Conservation (phyloP, 2,329 filamentous ascomycete species). For the Fusarium duplospermum region DNA sequence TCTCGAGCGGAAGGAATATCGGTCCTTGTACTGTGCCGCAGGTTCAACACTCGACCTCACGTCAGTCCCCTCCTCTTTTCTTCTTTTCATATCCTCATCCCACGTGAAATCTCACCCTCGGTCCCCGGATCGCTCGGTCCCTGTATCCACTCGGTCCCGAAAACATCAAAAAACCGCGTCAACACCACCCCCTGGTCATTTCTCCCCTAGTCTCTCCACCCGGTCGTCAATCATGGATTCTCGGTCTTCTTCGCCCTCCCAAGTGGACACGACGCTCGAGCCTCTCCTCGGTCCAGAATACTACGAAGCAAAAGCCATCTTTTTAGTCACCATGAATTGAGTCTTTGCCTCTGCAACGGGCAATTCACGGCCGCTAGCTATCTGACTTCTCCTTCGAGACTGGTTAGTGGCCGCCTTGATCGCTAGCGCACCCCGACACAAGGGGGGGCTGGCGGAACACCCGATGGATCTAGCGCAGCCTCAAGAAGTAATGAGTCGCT, state of each 20-base stretch:
- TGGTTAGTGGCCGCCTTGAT: not conserved
- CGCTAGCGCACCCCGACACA: not conserved
- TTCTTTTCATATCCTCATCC: not conserved
- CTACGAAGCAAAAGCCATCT: not conserved
- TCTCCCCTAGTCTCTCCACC: not conserved
- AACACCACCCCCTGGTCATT: not conserved
- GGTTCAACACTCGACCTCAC: not conserved
- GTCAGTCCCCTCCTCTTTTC: not conserved
- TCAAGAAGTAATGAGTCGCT: not conserved
- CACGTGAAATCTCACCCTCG: not conserved
- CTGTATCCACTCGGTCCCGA: not conserved
- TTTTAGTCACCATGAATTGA: not conserved
- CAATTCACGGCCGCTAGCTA: not conserved
- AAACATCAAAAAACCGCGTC: not conserved
- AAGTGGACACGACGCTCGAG: not conserved
- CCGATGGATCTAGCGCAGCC: not conserved
- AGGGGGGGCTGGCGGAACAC: not conserved
- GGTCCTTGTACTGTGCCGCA: not conserved
- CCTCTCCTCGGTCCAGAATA: not conserved
- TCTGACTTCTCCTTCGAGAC: not conserved
- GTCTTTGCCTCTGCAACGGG: not conserved
- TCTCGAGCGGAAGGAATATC: not conserved
- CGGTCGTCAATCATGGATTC: not conserved
- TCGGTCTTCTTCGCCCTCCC: not conserved
- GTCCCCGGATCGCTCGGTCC: not conserved